Evolutionary conservation across 768 basidiomycete species (phyloP).

Genomic region (Lentinula sp.): DNA sequence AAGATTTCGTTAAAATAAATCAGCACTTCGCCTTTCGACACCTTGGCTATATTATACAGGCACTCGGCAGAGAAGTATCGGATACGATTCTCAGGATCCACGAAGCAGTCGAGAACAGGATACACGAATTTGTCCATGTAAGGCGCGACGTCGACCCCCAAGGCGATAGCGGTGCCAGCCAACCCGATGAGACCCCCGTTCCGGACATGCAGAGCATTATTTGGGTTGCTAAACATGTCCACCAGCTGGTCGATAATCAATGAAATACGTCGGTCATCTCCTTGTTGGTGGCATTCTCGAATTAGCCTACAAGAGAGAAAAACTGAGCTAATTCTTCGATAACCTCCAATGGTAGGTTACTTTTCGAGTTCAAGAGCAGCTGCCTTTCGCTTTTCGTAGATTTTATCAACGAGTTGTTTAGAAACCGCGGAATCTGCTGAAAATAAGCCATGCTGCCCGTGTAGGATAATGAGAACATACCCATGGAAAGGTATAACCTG

Average conservation of each 20-base stretch:
- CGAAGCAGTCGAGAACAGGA: conserved; percentile 85
- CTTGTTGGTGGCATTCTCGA: conserved; percentile 77
- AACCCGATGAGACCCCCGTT: conserved; percentile 96
- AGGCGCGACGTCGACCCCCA: conserved; percentile 88
- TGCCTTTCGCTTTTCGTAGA: conserved; percentile 94
- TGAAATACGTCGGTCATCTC: conserved; percentile 74
- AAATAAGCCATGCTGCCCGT: background rate
- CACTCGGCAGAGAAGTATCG: conserved; percentile 98
- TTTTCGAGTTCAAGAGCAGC: conserved; percentile 96
- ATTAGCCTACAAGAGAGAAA: conserved; percentile 52
- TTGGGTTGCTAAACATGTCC: conserved; percentile 82
- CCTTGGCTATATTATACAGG: conserved; percentile 96
- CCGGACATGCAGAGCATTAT: conserved; percentile 81
- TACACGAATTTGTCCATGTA: conserved; percentile 93
- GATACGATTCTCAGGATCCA: conserved; percentile 90
- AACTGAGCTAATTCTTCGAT: background rate
- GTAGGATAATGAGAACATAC: conserved; percentile 11
- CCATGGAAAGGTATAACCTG: conserved; percentile 14
- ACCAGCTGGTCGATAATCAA: conserved; percentile 92
- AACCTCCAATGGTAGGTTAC: conserved; percentile 31
- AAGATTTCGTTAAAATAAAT: conserved; percentile 99
- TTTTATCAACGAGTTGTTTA: conserved; percentile 84
- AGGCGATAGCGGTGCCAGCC: conserved; percentile 94
- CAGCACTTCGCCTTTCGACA: conserved; percentile 93
- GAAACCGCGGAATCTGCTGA: conserved; percentile 61